phyloP scores from a whole-genome alignment of 768 basidiomycete species.

The Xerocomus potaroensis region DNA sequence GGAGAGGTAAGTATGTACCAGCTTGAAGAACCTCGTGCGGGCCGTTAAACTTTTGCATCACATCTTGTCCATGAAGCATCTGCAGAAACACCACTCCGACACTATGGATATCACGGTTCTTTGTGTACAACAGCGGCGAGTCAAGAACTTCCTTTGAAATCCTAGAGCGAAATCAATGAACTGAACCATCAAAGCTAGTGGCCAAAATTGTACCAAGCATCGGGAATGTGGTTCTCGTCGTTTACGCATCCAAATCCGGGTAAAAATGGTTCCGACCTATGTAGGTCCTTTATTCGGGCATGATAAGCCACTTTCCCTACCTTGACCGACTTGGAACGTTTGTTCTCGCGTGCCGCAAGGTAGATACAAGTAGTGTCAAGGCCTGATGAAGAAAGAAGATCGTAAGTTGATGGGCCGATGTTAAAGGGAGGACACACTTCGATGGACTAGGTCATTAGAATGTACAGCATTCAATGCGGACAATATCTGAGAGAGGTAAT shows the following conservation, averaged over 20 bases:
- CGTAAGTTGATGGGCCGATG: background rate
- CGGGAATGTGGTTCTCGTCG: constrained; percentile 26
- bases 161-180: constrained; percentile 38
- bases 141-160: constrained; percentile 74
- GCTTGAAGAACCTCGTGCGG: constrained; percentile 54
- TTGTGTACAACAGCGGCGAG: constrained; percentile 73
- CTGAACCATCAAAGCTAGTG: background rate
- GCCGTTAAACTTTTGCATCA: constrained; percentile 50
- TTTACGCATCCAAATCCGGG: constrained; percentile 9
- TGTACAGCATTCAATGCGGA: constrained; percentile 68
- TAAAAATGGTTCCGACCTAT: constrained; percentile 79
- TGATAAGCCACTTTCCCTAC: constrained; percentile 70
- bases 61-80: constrained; percentile 79
- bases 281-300: constrained; percentile 70
- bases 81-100: constrained; percentile 77
- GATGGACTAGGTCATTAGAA: constrained; percentile 61
- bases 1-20: constrained; percentile 36
- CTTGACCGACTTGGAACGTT: constrained; percentile 64
- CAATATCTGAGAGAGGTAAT: constrained; percentile 71
- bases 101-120: constrained; percentile 76
- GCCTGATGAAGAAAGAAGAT: constrained; percentile 34
- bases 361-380: constrained; percentile 59
- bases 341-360: constrained; percentile 48
- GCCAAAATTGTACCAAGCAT: constrained; percentile 22
- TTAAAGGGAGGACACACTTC: constrained; percentile 39